A percentile compares a stretch with the other conserved stretches of the same genome.
These are phyloP conservation scores for Fusarium transvaalense DNA, from an alignment of 2,329 filamentous ascomycete species.

Conservation along the genomic window DNA sequence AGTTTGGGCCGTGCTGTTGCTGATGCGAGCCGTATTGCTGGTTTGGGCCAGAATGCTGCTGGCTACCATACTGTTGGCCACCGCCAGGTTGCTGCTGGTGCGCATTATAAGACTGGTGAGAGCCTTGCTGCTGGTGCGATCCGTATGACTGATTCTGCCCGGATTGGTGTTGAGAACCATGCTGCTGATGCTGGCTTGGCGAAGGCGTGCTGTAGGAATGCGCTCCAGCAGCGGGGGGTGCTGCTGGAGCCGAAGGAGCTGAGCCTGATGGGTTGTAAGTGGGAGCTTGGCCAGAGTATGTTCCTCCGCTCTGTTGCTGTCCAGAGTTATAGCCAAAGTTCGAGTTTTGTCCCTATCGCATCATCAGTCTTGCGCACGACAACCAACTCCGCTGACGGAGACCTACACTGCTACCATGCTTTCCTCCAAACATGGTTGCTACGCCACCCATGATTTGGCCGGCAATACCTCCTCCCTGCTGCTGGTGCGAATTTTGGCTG, in stretches of 20 bases:
- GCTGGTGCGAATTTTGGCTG: conserved; percentile 51
- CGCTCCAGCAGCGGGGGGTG: conserved; percentile 43
- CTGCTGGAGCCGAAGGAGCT: conserved; percentile 46
- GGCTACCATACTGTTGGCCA: conserved; percentile 41
- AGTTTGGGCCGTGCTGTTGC: conserved; percentile 35
- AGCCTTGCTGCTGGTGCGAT: conserved; percentile 40
- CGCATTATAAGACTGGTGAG: conserved; percentile 23
- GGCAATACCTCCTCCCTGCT: conserved; percentile 60
- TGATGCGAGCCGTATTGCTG: conserved; percentile 38
- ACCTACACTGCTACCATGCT: conserved; percentile 55
- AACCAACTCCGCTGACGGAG: neutral
- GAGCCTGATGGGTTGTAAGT: conserved; percentile 55
- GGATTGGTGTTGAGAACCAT: conserved; percentile 28
- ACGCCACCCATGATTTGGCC: conserved; percentile 68
- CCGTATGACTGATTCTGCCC: conserved; percentile 17
- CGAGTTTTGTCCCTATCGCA: conserved; percentile 60
- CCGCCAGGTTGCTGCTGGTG: conserved; percentile 45
- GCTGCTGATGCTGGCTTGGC: conserved; percentile 48
- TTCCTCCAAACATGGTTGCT: conserved; percentile 65
- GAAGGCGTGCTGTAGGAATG: conserved; percentile 48
- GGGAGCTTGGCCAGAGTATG: conserved; percentile 73
- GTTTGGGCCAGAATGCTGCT: conserved; percentile 34
- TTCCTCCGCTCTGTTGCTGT: conserved; percentile 52
- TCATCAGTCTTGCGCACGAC: conserved; percentile 28
- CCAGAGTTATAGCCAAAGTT: conserved; percentile 71